Conservation (phyloP, 1,284 basidiomycete species). For the Macrocybe sp. region DNA sequence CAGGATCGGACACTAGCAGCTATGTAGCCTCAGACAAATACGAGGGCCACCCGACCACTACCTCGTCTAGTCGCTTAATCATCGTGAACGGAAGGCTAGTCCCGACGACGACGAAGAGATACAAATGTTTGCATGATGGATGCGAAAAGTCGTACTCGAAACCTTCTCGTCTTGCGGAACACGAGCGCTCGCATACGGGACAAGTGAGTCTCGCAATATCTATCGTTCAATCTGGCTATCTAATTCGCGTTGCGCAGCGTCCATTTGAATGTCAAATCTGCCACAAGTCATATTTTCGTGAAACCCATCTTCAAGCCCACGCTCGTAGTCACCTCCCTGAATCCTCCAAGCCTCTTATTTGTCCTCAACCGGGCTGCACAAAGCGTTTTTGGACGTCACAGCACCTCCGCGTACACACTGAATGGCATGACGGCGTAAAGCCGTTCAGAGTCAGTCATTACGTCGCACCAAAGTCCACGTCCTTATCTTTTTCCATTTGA, state of each 20-base stretch:
- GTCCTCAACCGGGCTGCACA: conserved; percentile 55
- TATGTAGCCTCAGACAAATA: too few relatives aligned
- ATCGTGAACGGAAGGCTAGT: conserved; percentile 37
- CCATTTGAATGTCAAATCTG: conserved; percentile 80
- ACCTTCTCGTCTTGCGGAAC: conserved; percentile 81
- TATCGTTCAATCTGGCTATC: conserved; percentile 3
- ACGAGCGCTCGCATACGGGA: conserved; percentile 83
- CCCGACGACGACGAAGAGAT: conserved; percentile 32
- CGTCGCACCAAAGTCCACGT: not conserved
- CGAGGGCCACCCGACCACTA: not conserved
- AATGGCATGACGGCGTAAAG: conserved; percentile 58
- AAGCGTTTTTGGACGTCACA: conserved; percentile 93
- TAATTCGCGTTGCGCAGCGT: conserved; percentile 27
- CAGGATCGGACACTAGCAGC: too few relatives aligned
- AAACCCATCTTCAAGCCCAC: conserved; percentile 86
- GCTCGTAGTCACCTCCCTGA: conserved; percentile 70
- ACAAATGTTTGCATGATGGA: conserved; percentile 58
- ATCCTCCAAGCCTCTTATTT: conserved; percentile 62
- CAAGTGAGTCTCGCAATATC: conserved; percentile 46
- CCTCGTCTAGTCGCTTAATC: conserved; percentile 19
- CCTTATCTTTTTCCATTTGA: conserved; percentile 4
- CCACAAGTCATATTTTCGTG: conserved; percentile 76
- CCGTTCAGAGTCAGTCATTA: conserved; percentile 45
- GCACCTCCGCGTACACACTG: conserved; percentile 73
- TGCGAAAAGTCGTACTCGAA: conserved; percentile 86